phyloP scores from a whole-genome alignment of 345 rosid species.

The Erucastrum elatum region DNA sequence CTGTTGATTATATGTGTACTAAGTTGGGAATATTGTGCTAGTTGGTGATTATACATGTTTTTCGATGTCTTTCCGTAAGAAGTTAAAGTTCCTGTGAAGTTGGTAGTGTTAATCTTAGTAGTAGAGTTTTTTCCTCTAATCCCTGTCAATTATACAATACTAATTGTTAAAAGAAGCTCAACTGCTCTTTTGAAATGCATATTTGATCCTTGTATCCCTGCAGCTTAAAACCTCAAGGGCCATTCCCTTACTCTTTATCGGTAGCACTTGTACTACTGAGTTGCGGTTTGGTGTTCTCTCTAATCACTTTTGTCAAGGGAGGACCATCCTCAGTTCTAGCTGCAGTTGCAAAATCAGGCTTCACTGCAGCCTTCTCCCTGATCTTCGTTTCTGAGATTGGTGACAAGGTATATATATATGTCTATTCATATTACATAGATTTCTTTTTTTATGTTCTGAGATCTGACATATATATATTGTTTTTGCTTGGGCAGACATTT shows the following conservation, averaged over 20 bases:
- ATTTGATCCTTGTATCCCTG: constrained; percentile 35
- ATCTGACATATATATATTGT: not conserved
- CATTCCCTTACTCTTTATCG: constrained; percentile 75
- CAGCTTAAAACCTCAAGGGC: constrained; percentile 64
- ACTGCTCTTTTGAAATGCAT: not conserved
- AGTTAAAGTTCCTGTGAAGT: not conserved
- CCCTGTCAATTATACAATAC: not conserved
- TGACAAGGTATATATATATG: constrained; percentile 65
- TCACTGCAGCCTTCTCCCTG: constrained; percentile 93
- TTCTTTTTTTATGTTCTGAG: not conserved
- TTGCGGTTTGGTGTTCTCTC: constrained; percentile 69
- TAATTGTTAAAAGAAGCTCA: not conserved
- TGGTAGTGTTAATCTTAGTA: not conserved
- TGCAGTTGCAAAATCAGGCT: constrained; percentile 89
- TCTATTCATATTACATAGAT: not conserved
- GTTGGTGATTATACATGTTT: too few relatives aligned
- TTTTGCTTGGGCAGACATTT: constrained; percentile 70
- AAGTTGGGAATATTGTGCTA: not conserved
- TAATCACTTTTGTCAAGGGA: constrained; percentile 70
- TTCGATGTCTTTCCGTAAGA: not conserved
- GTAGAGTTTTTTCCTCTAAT: not conserved
- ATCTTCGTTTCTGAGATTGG: constrained; percentile 98
- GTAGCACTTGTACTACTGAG: constrained; percentile 67
- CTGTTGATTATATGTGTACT: not conserved
- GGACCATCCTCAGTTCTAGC: constrained; percentile 77